These are phyloP conservation scores for Hortiboletus rubellus DNA, from an alignment of 1,284 basidiomycete species.

Conservation along the genomic window DNA sequence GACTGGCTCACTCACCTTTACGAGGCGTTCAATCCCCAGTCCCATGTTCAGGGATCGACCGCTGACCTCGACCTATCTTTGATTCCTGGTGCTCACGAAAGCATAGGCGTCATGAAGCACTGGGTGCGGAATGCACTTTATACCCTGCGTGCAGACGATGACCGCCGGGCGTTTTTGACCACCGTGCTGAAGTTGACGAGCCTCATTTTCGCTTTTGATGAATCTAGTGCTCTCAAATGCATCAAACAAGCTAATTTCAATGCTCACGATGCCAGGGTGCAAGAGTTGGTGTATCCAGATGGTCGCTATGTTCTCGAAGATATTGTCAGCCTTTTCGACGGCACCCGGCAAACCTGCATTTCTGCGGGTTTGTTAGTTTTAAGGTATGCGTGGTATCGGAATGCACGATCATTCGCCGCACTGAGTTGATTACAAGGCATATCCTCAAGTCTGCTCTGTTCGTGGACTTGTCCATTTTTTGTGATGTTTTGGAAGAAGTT, in stretches of 20 bases:
- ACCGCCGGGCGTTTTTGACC: slow-evolving; percentile 29
- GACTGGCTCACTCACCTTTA: slow-evolving; percentile 42
- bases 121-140: slow-evolving; percentile 37
- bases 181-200: slow-evolving; percentile 32
- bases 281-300: too few species aligned
- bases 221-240: slow-evolving; percentile 19
- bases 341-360: too few species aligned
- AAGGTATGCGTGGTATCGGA: background rate
- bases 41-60: slow-evolving; percentile 38
- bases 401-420: background rate
- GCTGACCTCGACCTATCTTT: slow-evolving; percentile 33
- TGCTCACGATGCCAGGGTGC: too few species aligned
- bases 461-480: slow-evolving; percentile 45
- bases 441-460: slow-evolving; percentile 35
- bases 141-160: slow-evolving; percentile 12
- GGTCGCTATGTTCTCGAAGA: too few species aligned
- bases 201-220: slow-evolving; percentile 35
- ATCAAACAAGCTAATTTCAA: slow-evolving; percentile 12
- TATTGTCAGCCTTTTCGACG: too few species aligned
- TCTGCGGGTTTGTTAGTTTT: too few species aligned
- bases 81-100: slow-evolving; percentile 40
- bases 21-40: slow-evolving; percentile 42
- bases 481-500: slow-evolving; percentile 47
- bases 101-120: slow-evolving; percentile 33
- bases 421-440: slow-evolving; percentile 37